These are phyloP conservation scores for Populus hybrid DNA, from an alignment of 441 rosid species.

Conservation along the genomic window DNA sequence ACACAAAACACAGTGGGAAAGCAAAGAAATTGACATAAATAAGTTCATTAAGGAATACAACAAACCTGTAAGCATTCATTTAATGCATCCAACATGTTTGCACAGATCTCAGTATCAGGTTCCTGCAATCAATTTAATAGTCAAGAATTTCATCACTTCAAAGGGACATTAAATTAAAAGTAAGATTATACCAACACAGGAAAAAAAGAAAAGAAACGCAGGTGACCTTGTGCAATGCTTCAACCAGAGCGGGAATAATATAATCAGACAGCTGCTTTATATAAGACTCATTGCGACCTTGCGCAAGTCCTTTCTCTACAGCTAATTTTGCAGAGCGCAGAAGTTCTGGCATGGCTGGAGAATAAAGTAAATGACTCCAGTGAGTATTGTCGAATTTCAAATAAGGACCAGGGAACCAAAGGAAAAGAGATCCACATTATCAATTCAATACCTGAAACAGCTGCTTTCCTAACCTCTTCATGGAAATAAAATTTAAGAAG, in stretches of 20 bases:
- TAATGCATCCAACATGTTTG: slow-evolving; percentile 93
- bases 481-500: slow-evolving; percentile 98
- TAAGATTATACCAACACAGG: slow-evolving; percentile 8
- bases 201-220: background rate
- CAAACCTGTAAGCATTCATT: slow-evolving; percentile 97
- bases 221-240: slow-evolving; percentile 90
- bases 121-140: slow-evolving; percentile 61
- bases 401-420: background rate
- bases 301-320: slow-evolving; percentile 81
- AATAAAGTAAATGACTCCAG: background rate
- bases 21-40: background rate
- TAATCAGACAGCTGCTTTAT: slow-evolving; percentile 92
- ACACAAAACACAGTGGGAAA: background rate
- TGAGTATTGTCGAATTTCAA: slow-evolving; percentile 4
- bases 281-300: slow-evolving; percentile 85
- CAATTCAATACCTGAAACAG: slow-evolving; percentile 81
- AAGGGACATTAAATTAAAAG: background rate
- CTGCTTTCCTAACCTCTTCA: slow-evolving; percentile 99
- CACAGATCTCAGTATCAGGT: slow-evolving; percentile 97
- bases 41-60: background rate
- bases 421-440: background rate
- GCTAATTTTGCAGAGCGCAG: slow-evolving; percentile 96
- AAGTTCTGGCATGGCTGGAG: slow-evolving; percentile 94
- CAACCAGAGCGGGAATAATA: slow-evolving; percentile 86
- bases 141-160: slow-evolving; percentile 8